Percentiles rank a stretch among this genome's conserved stretches.
phyloP scores from a whole-genome alignment of 108 stramenopile species.

The Cylindrotheca closterium region DNA sequence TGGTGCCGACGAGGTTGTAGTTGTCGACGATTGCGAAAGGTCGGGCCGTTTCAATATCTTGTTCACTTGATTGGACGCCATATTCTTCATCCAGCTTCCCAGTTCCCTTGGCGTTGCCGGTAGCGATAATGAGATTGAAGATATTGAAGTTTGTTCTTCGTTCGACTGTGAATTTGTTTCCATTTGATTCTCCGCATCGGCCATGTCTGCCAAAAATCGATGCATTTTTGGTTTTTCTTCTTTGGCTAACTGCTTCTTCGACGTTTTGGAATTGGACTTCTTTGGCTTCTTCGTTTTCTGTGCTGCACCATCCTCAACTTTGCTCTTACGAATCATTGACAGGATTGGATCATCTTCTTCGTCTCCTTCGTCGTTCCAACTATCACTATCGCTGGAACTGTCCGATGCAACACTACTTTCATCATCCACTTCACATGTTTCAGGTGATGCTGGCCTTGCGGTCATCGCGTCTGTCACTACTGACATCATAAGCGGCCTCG shows the following conservation, averaged over 20 bases:
- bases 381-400: conserved; percentile 3
- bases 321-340: conserved; percentile 9
- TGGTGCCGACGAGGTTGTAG: no score
- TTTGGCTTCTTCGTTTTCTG: background rate
- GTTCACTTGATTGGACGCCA: conserved; percentile 1
- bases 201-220: conserved; percentile 23
- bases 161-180: no score
- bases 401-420: background rate
- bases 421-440: background rate
- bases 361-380: conserved; percentile 5
- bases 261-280: conserved; percentile 14
- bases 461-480: conserved; percentile 13
- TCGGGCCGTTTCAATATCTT: background rate
- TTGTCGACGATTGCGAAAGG: no score
- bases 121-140: no score
- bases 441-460: background rate
- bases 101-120: conserved; percentile 1
- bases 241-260: no score
- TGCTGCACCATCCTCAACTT: background rate
- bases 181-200: background rate
- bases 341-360: conserved; percentile 22
- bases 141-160: no score
- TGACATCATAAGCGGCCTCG: conserved; percentile 1
- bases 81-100: conserved; percentile 1
- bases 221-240: background rate